These are phyloP conservation scores for Holtermannia corniformis DNA, from an alignment of 768 basidiomycete species.

Conservation along the genomic window DNA sequence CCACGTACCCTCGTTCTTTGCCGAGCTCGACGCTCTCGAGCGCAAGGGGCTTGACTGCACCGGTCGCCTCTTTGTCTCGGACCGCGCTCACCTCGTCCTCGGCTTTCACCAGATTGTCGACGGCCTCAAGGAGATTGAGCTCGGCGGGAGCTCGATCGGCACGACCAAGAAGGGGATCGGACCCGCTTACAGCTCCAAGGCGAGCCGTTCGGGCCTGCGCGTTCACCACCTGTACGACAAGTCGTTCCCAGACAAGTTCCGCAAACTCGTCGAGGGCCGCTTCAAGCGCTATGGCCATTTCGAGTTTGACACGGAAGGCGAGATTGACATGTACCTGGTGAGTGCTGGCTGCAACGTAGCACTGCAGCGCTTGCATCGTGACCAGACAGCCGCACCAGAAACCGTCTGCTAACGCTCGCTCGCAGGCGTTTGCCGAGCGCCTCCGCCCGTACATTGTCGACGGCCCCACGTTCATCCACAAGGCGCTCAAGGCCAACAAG, in stretches of 20 bases:
- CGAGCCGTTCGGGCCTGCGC: slow-evolving; percentile 87
- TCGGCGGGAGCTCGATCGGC: slow-evolving; percentile 77
- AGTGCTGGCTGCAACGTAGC: slow-evolving; percentile 5
- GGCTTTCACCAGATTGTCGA: slow-evolving; percentile 99
- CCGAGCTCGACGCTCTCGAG: slow-evolving; percentile 77
- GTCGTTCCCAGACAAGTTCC: slow-evolving; percentile 81
- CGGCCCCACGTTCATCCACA: slow-evolving; percentile 73
- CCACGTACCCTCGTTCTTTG: slow-evolving; percentile 89
- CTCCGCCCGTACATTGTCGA: slow-evolving; percentile 83
- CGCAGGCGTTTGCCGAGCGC: slow-evolving; percentile 67
- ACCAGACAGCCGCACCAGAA: background rate
- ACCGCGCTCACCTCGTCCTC: slow-evolving; percentile 93
- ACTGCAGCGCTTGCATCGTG: background rate
- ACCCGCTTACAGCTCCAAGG: slow-evolving; percentile 95
- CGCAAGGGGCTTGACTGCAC: slow-evolving; percentile 78
- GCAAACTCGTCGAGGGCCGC: slow-evolving; percentile 87
- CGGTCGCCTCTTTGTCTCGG: slow-evolving; percentile 79
- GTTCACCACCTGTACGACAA: slow-evolving; percentile 93
- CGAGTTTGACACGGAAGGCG: slow-evolving; percentile 95
- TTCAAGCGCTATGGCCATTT: slow-evolving; percentile 98
- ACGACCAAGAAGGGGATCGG: slow-evolving; percentile 98
- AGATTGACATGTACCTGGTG: slow-evolving; percentile 87
- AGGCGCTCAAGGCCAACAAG: slow-evolving; percentile 65
- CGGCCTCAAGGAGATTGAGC: slow-evolving; percentile 93
- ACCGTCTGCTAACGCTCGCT: no score